Evolutionary conservation across 768 basidiomycete species (phyloP), one percentile per base, ranked within the genome.

Genomic region (Tricholoma matsutake): DNA sequence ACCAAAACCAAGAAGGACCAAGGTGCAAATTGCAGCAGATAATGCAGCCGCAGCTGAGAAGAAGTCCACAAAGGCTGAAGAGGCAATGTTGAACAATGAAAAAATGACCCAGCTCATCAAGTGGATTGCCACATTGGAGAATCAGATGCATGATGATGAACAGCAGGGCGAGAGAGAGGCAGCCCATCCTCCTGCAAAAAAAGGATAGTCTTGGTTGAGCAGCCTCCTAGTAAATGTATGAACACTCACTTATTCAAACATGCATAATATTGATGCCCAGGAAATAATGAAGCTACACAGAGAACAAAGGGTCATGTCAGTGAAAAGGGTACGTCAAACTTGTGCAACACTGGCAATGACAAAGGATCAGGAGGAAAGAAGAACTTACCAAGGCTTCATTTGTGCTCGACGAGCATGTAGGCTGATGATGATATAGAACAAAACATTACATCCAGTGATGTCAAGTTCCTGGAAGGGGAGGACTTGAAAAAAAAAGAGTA

Each of bases 51-150:
- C 37, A 56, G 34, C 14, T 4, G 45, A 28, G 49, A 43, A 58
- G 57, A 58, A 58, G n/a, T 35, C 32, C 32, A 32, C 18, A 4
- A 49, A 59, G 51, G 58, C 58, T 25, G 54, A 35, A 56, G 54
- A 35, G 16, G 54, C 14, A 41, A 35, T 8, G 25, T 35, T 29
- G 25, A 56, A 56, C 20, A 43, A 28, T 2, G 16, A 56, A 20
- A 37, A 43, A 39, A 56, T 4, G 20, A 43, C 34, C 16, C 14
- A 1, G 35, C 37, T 37, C 34, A 43, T 56, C 25, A 10, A 56
- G 25, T 13, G 39, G 5, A 56, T 56, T 35, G 55, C 55, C 28
- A 39, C 37, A n/a, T 41, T 56, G 35, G 55, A 56, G 55, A 56
- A 56, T 11, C 8, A 56, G 34, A 56, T 56, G 55, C 13, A 56